Conservation (phyloP, 1,284 basidiomycete species). For the Cutaneotrichosporon spelunceum region DNA sequence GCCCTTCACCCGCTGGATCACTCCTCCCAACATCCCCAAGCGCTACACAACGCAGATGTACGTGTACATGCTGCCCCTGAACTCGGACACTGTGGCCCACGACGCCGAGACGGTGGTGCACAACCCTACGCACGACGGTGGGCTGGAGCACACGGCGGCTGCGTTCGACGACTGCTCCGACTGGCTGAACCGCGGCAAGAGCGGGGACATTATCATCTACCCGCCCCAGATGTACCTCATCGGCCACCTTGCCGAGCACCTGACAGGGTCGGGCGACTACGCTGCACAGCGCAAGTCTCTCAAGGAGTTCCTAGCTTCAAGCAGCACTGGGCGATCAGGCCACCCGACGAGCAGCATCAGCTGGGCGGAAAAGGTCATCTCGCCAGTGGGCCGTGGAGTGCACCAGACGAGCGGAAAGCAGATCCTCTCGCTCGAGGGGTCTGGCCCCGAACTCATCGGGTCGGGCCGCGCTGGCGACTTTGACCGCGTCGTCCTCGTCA, state of each 20-base stretch:
- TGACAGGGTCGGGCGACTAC: conserved; percentile 13
- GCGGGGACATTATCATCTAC: conserved; percentile 21
- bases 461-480: conserved; percentile 16
- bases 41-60: conserved; percentile 28
- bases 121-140: conserved; percentile 22
- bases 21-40: conserved; percentile 20
- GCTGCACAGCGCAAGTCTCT: conserved; percentile 12
- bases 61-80: conserved; percentile 23
- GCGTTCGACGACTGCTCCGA: conserved; percentile 13
- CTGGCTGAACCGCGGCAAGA: conserved; percentile 9
- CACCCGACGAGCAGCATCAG: conserved; percentile 6
- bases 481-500: conserved; percentile 20
- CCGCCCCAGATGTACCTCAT: conserved; percentile 24
- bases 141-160: conserved; percentile 23
- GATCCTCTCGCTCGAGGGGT: conserved; percentile 1
- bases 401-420: conserved; percentile 8
- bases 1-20: conserved; percentile 28
- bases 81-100: conserved; percentile 2
- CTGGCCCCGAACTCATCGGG: conserved; percentile 16
- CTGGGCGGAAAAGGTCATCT: conserved; percentile 23
- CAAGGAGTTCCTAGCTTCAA: conserved; percentile 8
- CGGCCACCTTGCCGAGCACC: conserved; percentile 10
- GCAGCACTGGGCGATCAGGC: background rate
- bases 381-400: background rate
- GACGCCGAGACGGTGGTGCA: conserved; percentile 8